A percentile compares a stretch with the other conserved stretches of the same genome.
phyloP scores from a whole-genome alignment of 1,284 basidiomycete genomes.

The Rhodotorula sp. region DNA sequence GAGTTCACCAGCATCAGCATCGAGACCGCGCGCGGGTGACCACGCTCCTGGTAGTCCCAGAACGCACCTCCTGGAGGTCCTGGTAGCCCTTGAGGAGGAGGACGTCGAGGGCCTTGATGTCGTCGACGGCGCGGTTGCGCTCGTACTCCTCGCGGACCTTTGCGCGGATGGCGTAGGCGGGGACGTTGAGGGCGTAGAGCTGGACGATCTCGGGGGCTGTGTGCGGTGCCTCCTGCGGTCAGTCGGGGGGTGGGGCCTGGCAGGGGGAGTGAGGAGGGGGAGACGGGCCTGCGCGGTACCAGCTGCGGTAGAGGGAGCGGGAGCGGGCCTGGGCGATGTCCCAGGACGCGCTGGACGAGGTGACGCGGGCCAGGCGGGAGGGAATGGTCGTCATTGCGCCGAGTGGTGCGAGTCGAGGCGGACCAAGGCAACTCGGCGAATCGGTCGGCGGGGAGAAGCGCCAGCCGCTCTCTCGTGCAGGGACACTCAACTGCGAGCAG shows the following conservation, averaged over 20 bases:
- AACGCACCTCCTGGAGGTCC: slow-evolving; percentile 73
- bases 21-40: neutral
- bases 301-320: slow-evolving; percentile 82
- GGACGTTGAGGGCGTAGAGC: slow-evolving; percentile 80
- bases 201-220: slow-evolving; percentile 87
- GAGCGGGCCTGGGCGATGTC: slow-evolving; percentile 71
- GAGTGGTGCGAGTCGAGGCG: neutral
- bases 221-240: neutral
- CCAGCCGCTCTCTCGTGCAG: too few relatives aligned
- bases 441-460: neutral
- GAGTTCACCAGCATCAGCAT: neutral
- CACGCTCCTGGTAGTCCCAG: neutral
- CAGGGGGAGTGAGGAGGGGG: slow-evolving; percentile 1
- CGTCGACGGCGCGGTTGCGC: slow-evolving; percentile 76
- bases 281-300: slow-evolving; percentile 72
- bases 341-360: slow-evolving; percentile 62
- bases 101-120: slow-evolving; percentile 81
- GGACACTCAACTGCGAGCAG: too few relatives aligned
- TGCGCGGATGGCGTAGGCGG: slow-evolving; percentile 76
- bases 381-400: slow-evolving; percentile 80
- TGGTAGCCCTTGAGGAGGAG: slow-evolving; percentile 81
- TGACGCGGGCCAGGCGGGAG: slow-evolving; percentile 74
- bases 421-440: neutral
- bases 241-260: neutral
- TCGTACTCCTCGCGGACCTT: slow-evolving; percentile 88